Percentiles rank a stretch among this genome's conserved stretches.
phyloP scores from a whole-genome alignment of 768 basidiomycete genomes.

The Hygrocybe punicea region DNA sequence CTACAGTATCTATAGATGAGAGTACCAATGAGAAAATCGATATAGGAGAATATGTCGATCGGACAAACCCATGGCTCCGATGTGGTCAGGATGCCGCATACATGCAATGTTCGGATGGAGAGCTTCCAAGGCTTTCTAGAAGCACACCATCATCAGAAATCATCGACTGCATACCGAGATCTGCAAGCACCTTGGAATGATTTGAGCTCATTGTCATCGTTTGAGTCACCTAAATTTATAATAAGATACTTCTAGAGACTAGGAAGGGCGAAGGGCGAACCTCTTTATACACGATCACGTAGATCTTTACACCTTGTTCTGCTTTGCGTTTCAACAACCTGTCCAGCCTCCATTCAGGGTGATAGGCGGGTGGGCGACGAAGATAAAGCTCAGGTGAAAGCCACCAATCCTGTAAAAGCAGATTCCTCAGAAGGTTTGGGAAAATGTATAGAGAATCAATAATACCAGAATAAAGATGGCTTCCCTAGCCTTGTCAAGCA shows the following conservation, averaged over 20 bases:
- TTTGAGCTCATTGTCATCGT: conserved; percentile 87
- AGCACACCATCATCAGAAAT: not conserved
- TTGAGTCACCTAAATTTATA: conserved; percentile 63
- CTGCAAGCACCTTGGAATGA: conserved; percentile 63
- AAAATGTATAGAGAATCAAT: not conserved
- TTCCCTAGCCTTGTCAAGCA: conserved; percentile 78
- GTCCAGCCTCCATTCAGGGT: conserved; percentile 89
- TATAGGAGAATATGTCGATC: not conserved
- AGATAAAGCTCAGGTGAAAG: conserved; percentile 93
- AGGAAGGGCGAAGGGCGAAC: conserved; percentile 28
- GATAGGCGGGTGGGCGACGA: conserved; percentile 81
- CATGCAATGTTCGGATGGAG: conserved; percentile 86
- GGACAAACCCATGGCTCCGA: conserved; percentile 66
- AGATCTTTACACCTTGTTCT: conserved; percentile 85
- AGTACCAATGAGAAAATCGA: not conserved
- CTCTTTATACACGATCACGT: conserved; percentile 94
- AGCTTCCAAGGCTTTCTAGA: conserved; percentile 67
- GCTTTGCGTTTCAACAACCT: conserved; percentile 83
- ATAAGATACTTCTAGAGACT: not conserved
- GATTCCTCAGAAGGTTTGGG: not conserved
- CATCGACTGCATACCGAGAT: not conserved
- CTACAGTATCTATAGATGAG: conserved; percentile 55
- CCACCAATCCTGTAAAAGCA: conserved; percentile 75
- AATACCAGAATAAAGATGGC: conserved; percentile 80
- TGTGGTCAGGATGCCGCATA: conserved; percentile 89